phyloP scores from a whole-genome alignment of 352 stramenopile species.

The Thalassiosira mediterranea region DNA sequence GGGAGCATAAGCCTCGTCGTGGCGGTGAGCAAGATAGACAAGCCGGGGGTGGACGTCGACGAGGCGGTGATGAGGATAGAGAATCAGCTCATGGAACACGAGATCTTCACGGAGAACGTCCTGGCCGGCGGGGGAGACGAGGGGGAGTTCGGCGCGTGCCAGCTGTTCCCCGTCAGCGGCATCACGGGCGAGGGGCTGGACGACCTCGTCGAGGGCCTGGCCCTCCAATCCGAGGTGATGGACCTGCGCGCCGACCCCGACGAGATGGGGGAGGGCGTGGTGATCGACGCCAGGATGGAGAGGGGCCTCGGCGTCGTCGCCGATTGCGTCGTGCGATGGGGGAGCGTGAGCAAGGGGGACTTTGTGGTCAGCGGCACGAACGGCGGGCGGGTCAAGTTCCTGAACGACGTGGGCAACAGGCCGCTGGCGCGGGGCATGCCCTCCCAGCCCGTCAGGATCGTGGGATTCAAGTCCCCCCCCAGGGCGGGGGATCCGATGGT shows the following conservation, averaged over 20 bases:
- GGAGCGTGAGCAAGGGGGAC: conserved; percentile 66
- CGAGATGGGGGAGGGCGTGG: conserved; percentile 67
- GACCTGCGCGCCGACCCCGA: conserved; percentile 72
- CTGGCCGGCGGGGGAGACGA: conserved; percentile 59
- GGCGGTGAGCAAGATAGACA: conserved; percentile 95
- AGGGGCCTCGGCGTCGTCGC: conserved; percentile 78
- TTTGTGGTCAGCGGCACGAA: conserved; percentile 73
- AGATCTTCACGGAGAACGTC: conserved; percentile 88
- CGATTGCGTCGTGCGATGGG: conserved; percentile 79
- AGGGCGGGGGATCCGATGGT: conserved; percentile 79
- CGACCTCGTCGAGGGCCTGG: conserved; percentile 78
- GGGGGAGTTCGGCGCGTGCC: conserved; percentile 77
- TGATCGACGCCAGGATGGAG: conserved; percentile 80
- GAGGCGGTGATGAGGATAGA: conserved; percentile 78
- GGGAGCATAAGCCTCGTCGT: conserved; percentile 94
- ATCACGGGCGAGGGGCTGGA: conserved; percentile 89
- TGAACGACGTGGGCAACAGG: conserved; percentile 79
- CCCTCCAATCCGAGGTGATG: conserved; percentile 80
- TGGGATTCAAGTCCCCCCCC: conserved; percentile 77
- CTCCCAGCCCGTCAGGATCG: conserved; percentile 75
- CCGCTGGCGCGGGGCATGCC: conserved; percentile 60
- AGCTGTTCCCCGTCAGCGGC: conserved; percentile 92
- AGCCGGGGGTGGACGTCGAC: conserved; percentile 78
- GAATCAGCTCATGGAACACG: conserved; percentile 85
- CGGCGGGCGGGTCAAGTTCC: conserved; percentile 67